These are phyloP conservation scores for Sporothrix luriei DNA, from an alignment of 2,329 filamentous ascomycete genomes.

Conservation along the genomic window DNA sequence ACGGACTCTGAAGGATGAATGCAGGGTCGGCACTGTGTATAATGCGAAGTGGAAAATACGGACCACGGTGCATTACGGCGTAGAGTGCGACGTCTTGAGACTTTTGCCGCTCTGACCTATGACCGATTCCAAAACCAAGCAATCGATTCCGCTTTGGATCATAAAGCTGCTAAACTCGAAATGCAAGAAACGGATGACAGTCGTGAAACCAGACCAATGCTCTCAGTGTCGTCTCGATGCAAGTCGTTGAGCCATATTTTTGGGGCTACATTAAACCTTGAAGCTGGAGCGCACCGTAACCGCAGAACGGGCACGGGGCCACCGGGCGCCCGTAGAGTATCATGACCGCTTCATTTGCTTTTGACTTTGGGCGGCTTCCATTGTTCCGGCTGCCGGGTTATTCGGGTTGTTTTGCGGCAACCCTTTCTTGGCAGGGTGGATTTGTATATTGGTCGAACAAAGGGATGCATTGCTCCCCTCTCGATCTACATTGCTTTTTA, in stretches of 20 bases:
- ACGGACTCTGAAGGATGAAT: not conserved
- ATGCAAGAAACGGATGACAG: not conserved
- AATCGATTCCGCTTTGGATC: not conserved
- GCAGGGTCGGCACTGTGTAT: not conserved
- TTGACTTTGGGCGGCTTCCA: not conserved
- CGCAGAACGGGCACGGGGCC: not conserved
- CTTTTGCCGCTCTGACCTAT: conserved; percentile 2
- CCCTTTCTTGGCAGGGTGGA: conserved; percentile 24
- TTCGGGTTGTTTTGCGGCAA: not conserved
- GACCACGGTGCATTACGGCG: too few relatives aligned
- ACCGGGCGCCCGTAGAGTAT: not conserved
- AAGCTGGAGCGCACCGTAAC: not conserved
- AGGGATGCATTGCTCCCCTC: not conserved
- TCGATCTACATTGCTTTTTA: not conserved
- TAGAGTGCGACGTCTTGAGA: not conserved
- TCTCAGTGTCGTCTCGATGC: not conserved
- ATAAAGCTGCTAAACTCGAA: not conserved
- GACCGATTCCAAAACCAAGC: not conserved
- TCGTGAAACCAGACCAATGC: not conserved
- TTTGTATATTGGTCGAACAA: not conserved
- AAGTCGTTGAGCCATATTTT: not conserved
- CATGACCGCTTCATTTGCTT: not conserved
- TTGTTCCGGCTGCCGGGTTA: not conserved
- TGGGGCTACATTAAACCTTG: too few relatives aligned
- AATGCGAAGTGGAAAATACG: conserved; percentile 1